phyloP scores from a whole-genome alignment of 352 stramenopile species.

The Phytophthora sp. region DNA sequence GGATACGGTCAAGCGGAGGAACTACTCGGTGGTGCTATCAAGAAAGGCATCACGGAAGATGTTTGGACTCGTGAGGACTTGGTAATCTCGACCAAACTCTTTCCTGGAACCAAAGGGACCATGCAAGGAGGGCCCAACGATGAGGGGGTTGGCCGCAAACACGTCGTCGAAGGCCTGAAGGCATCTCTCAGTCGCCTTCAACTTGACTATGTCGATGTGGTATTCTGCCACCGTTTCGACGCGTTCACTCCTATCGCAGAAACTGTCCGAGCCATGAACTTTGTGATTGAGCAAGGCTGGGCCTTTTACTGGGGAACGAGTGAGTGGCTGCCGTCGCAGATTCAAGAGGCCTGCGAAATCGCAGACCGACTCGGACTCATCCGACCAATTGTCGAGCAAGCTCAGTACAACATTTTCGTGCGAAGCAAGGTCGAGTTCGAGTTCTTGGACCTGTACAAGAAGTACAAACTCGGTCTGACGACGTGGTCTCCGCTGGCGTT shows the following conservation, averaged over 20 bases:
- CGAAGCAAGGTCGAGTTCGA: constrained; percentile 31
- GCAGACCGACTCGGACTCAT: constrained; percentile 1
- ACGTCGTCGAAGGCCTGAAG: constrained; percentile 7
- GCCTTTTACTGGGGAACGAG: constrained; percentile 12
- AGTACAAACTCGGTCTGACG: constrained; percentile 26
- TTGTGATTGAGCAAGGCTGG: too few species aligned
- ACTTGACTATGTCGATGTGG: constrained; percentile 2
- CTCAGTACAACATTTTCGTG: constrained; percentile 12
- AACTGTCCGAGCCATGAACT: constrained; percentile 5
- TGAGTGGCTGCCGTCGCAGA: constrained; percentile 5
- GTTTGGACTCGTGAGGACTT: constrained; percentile 6
- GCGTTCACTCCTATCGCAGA: constrained; percentile 32
- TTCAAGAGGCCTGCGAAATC: constrained; percentile 6
- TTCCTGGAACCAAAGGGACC: constrained; percentile 5
- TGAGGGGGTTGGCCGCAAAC: constrained; percentile 5
- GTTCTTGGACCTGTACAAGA: constrained; percentile 22
- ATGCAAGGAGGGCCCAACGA: constrained; percentile 7
- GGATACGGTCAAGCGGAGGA: constrained; percentile 10
- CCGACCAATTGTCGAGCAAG: constrained; percentile 8
- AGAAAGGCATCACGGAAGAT: background rate
- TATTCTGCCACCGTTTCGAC: constrained; percentile 11
- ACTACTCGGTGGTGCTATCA: constrained; percentile 3
- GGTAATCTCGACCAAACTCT: constrained; percentile 12
- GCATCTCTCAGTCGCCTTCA: constrained; percentile 1
- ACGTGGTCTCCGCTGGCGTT: too few species aligned